Evolutionary conservation across 75 land plant genomes (phyloP).

Genomic region (Picea sitchensis): DNA sequence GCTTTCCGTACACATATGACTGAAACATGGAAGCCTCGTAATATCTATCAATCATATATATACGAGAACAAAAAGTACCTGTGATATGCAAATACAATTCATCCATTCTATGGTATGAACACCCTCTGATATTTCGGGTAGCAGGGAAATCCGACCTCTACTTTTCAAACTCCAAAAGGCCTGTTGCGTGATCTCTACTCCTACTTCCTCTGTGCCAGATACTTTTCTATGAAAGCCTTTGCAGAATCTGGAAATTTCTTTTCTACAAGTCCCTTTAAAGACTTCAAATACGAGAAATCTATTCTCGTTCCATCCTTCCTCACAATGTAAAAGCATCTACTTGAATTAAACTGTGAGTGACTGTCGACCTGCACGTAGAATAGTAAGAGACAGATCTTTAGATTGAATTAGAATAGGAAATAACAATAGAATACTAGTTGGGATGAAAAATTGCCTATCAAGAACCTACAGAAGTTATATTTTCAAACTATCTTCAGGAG

Average conservation of each 20-base stretch:
- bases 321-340: conserved; percentile 32
- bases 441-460: too few relatives aligned
- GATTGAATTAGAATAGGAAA: not conserved
- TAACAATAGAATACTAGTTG: not conserved
- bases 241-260: conserved; percentile 17
- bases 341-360: conserved; percentile 9
- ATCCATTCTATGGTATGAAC: too few relatives aligned
- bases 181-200: not conserved
- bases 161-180: not conserved
- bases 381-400: not conserved
- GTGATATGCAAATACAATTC: too few relatives aligned
- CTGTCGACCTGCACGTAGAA: conserved; percentile 11
- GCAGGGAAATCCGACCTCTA: not conserved
- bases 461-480: too few relatives aligned
- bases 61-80: too few relatives aligned
- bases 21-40: too few relatives aligned
- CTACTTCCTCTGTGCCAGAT: not conserved
- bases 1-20: too few relatives aligned
- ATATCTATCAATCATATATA: too few relatives aligned
- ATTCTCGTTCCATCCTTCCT: conserved; percentile 30
- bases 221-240: not conserved
- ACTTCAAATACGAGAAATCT: conserved; percentile 44
- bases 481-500: too few relatives aligned
- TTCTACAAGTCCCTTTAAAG: conserved; percentile 21
- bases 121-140: not conserved